A percentile compares a stretch with the other conserved stretches of the same genome.
Conservation (phyloP, 1,284 basidiomycete species). For the Stygiomarasmius scandens region DNA sequence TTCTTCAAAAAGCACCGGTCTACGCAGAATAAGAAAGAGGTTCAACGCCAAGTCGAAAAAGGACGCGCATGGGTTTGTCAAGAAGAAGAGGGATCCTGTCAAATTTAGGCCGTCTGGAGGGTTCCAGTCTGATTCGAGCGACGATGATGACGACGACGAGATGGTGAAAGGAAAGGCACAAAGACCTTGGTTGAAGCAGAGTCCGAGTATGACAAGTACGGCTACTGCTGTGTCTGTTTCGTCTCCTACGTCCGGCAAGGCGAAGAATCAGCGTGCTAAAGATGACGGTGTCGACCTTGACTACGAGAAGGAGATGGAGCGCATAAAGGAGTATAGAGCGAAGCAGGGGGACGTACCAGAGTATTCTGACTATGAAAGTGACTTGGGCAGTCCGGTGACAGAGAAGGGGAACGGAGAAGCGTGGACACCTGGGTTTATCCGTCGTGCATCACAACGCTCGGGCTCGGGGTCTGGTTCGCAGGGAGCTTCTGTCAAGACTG, state of each 20-base stretch:
- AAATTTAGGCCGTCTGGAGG: too few relatives aligned
- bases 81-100: too few relatives aligned
- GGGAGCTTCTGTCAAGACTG: too few relatives aligned
- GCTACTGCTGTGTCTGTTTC: constrained; percentile 12
- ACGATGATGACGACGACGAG: too few relatives aligned
- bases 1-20: too few relatives aligned
- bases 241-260: constrained; percentile 19
- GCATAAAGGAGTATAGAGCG: not conserved
- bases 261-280: constrained; percentile 12
- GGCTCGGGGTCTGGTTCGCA: too few relatives aligned
- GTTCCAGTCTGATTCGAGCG: too few relatives aligned
- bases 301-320: constrained; percentile 25
- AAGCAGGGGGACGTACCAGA: constrained; percentile 27
- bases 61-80: too few relatives aligned
- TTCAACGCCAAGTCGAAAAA: too few relatives aligned
- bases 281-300: constrained; percentile 19
- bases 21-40: too few relatives aligned
- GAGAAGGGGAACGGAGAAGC: not conserved
- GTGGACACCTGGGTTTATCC: constrained; percentile 7
- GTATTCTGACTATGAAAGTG: constrained; percentile 39
- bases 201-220: not conserved
- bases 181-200: not conserved
- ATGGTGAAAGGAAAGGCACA: not conserved
- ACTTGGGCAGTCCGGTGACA: not conserved
- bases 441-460: not conserved